A percentile compares a stretch with the other conserved stretches of the same genome.
Conservation (phyloP, 164 flowering plant genomes). For the Nymphaea thermarum region DNA sequence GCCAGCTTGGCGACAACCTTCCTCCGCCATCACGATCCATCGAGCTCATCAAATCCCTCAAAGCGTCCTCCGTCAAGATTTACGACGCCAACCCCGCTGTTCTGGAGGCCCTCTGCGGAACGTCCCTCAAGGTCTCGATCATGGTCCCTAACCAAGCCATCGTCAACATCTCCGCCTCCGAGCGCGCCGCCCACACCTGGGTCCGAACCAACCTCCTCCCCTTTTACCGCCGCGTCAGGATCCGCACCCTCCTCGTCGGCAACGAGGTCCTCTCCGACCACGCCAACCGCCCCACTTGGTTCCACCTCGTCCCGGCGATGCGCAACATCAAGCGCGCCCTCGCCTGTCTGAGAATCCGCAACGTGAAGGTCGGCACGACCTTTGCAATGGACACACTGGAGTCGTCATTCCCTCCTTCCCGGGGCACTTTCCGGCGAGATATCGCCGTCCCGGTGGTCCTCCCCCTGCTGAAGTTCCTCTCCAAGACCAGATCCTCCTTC, state of each 20-base stretch:
- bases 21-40: constrained; percentile 50
- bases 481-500: constrained; percentile 66
- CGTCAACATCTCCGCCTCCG: constrained; percentile 37
- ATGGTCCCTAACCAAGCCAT: constrained; percentile 80
- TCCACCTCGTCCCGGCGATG: constrained; percentile 67
- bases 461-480: constrained; percentile 61
- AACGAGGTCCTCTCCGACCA: constrained; percentile 58
- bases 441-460: constrained; percentile 32
- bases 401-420: constrained; percentile 74
- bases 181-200: constrained; percentile 55
- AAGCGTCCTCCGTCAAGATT: constrained; percentile 60
- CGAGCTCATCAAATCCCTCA: constrained; percentile 41
- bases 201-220: constrained; percentile 46
- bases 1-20: constrained; percentile 75
- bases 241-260: constrained; percentile 71
- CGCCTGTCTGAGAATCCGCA: constrained; percentile 20
- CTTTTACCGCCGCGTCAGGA: constrained; percentile 42
- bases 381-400: constrained; percentile 64
- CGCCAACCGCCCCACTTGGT: constrained; percentile 24
- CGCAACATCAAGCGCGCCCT: constrained; percentile 35
- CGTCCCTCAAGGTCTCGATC: constrained; percentile 54
- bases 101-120: constrained; percentile 38
- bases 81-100: constrained; percentile 61
- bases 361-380: constrained; percentile 71
- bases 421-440: constrained; percentile 61